Base-by-base conservation (phyloP, 1,284 basidiomycete species). In the Gymnopus androsaceus region DNA sequence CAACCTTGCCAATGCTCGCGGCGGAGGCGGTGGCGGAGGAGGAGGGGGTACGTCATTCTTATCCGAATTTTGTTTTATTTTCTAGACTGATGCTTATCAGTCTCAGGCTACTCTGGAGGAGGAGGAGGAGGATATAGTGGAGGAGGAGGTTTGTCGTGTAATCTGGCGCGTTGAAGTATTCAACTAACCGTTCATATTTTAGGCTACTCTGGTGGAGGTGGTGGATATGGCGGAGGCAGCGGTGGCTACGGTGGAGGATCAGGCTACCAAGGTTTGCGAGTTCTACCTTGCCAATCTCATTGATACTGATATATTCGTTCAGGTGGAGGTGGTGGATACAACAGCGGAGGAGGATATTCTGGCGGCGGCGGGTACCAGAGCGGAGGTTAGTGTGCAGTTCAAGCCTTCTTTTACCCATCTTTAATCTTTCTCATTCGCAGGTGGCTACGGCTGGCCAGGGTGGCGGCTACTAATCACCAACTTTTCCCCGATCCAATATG, bases 1-100 rank as follows among this genome's bases (percentile, higher is more conserved):
- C 61, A 98, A 98, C 80, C 78, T 97, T 63, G 95, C 95, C 63
- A 98, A 97, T 72, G 88, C 92, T 55, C 86, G 92, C 64, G 79
- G 81, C 58, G 67, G 73, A 46, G 81, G 80, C 47, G 81, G 81
- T 28, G 81, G 80, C 17, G 80, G 81, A 37, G 76, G 79, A 52
- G 76, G 77, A 30, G 75, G 74, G 40, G 57, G 57, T 55, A 57
- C 63, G 66, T 55, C 28, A 12, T 28, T 42, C 28, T 15, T n/a
- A 14, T 5, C 1, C 0, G 25, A n/a, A 28, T 6, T 7, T 55
- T 52, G 14, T 49, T 33, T 31, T n/a, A n/a, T 34, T 15, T 9
- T 3, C 8, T 42, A 14, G 21, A 15, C 15, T 54, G 37, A 30
- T 38, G 21, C 23, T 37, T 14, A 36, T 40, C 36, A 33, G 15